Evolutionary conservation across 768 basidiomycete species (phyloP).

Genomic region (Mycena haematopus): DNA sequence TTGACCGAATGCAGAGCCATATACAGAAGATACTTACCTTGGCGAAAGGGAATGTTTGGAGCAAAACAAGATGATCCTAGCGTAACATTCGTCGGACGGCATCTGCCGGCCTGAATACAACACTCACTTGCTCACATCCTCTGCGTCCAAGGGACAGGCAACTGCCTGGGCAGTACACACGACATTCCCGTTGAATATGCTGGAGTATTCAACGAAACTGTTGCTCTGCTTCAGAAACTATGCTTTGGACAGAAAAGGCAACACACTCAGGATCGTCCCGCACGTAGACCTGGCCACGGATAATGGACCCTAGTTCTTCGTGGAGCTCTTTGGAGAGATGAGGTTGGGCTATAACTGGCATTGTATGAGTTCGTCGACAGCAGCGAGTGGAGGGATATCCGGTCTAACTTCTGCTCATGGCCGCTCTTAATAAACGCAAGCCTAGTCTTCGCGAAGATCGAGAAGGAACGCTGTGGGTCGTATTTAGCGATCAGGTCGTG

Average conservation of each 20-base stretch:
- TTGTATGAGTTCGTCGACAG: neutral
- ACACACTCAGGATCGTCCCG: conserved; percentile 50
- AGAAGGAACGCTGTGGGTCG: conserved; percentile 2
- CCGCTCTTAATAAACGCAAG: conserved; percentile 14
- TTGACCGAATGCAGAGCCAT: neutral
- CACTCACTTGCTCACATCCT: conserved; percentile 81
- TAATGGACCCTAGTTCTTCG: conserved; percentile 51
- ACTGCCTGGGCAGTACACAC: conserved; percentile 64
- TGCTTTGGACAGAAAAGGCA: neutral
- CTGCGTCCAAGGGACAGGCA: conserved; percentile 76
- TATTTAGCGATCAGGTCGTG: conserved; percentile 5
- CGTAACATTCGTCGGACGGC: neutral
- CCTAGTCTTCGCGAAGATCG: conserved; percentile 9
- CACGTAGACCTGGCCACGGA: conserved; percentile 56
- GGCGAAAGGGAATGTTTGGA: conserved; percentile 70
- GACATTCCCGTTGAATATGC: conserved; percentile 83
- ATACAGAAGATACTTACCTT: conserved; percentile 2
- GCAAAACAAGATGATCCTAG: conserved; percentile 77
- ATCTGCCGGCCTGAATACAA: neutral
- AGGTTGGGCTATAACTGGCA: conserved; percentile 16
- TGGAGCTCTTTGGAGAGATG: conserved; percentile 43
- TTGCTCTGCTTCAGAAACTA: neutral
- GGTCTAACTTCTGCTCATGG: conserved; percentile 10
- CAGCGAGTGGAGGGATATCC: conserved; percentile 1
- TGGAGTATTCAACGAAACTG: conserved; percentile 56